These are phyloP conservation scores for Nothopassalora personata DNA, from an alignment of 2,329 filamentous ascomycete species.

Conservation along the genomic window DNA sequence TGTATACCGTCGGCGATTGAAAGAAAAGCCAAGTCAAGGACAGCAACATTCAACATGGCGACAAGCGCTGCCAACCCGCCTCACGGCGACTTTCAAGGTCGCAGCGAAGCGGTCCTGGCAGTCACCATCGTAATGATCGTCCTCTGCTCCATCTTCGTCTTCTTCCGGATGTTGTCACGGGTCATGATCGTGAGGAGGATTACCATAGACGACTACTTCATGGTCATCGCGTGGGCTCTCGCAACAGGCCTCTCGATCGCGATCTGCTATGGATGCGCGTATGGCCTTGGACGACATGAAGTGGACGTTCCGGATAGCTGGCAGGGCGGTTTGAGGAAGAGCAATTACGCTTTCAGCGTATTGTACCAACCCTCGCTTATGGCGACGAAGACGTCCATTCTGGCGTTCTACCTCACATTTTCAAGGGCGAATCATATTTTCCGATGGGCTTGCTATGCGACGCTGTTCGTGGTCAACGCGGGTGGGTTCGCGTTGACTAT, in stretches of 20 bases:
- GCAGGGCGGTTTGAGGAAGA: conserved; percentile 50
- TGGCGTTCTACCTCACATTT: conserved; percentile 82
- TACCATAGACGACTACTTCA: conserved; percentile 74
- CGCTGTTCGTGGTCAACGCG: conserved; percentile 70
- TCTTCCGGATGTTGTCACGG: conserved; percentile 66
- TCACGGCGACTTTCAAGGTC: conserved; percentile 28
- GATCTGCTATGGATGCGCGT: conserved; percentile 58
- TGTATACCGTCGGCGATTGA: conserved; percentile 2
- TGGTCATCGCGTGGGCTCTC: conserved; percentile 71
- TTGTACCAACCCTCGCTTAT: conserved; percentile 79
- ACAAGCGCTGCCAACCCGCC: conserved; percentile 11
- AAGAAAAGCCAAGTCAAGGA: not conserved
- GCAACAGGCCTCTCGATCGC: conserved; percentile 63
- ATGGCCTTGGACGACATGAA: conserved; percentile 66
- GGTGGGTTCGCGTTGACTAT: conserved; percentile 76
- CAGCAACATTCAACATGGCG: conserved; percentile 11
- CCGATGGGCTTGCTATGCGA: conserved; percentile 74
- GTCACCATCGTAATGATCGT: conserved; percentile 65
- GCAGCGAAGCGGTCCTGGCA: conserved; percentile 53
- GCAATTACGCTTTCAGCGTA: conserved; percentile 56
- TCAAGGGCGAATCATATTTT: conserved; percentile 74
- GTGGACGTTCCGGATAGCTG: conserved; percentile 50
- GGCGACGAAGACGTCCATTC: conserved; percentile 87
- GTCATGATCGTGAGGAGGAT: conserved; percentile 66
- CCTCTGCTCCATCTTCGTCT: conserved; percentile 69